Base-by-base conservation (phyloP, 1,284 basidiomycete species). In the Takashimella koratensis region DNA sequence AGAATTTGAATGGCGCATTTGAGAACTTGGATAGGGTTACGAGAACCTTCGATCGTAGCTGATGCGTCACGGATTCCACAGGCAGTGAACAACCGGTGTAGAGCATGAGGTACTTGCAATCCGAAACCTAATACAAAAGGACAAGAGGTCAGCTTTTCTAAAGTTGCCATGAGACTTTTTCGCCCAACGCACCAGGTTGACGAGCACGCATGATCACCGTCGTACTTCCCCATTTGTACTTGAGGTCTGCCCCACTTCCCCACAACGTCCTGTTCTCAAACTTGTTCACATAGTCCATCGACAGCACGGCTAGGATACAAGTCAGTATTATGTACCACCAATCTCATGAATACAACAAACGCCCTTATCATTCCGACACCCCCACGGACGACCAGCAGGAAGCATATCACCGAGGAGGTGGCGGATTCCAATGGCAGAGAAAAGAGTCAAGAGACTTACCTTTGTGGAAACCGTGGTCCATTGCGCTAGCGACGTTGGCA, bases 51-150 rank as follows among this genome's bases (percentile, higher is more conserved):
- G 41, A 98, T 89, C 75, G 94, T 94, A 24, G 90, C 95, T 63
- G 87, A 90, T 44, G 90, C 83, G 75, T 98, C 95, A 71, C 90
- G 88, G 77, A 98, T 90, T 11, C 95, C 95, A 2, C 90, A 92
- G 0, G 93, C 91, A 65, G 90, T 88, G 67, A 94, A 82, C 49
- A 98, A 82, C 46, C 80, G 76, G 76, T 98, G 93, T 51, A 98
- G 80, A 64, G 87, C 83, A 6, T 90, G 91, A 60, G 95, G 92
- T 66, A 90, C 91, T 61, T 87, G 83, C 47, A 98, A 79, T 10
- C 95, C 95, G 73, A 97, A 97, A 2, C 95, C 94, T 78, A 57
- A 16, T 36, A n/a, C n/a, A n/a, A n/a, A n/a, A n/a, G n/a, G n/a
- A n/a, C 0, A 40, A 36, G 41, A 30, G 24, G 19, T 47, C 19